Percentiles rank a stretch among this genome's conserved stretches.
Evolutionary conservation across 2,329 filamentous ascomycete genomes (phyloP).

Genomic region (Sphaerulina vaccinii): DNA sequence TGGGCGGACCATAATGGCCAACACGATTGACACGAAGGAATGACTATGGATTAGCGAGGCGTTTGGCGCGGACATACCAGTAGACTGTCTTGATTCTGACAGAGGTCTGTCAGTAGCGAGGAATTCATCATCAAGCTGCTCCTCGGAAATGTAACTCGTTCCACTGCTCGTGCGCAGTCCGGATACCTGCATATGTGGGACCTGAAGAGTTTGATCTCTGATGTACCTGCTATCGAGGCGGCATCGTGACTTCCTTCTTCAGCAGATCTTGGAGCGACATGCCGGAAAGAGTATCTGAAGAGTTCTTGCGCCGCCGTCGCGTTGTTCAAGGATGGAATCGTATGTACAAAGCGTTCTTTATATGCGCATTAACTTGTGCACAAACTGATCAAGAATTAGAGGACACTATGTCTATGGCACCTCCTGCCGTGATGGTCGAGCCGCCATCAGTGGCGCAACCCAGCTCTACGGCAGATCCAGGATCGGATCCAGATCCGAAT

Average conservation of each 20-base stretch:
- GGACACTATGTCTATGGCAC: too few relatives aligned
- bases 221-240: not conserved
- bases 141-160: too few relatives aligned
- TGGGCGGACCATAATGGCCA: not conserved
- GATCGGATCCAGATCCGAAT: not conserved
- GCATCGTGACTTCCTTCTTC: not conserved
- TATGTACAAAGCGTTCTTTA: not conserved
- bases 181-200: not conserved
- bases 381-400: too few relatives aligned
- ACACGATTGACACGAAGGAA: conserved; percentile 1
- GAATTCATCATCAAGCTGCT: too few relatives aligned
- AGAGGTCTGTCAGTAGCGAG: too few relatives aligned
- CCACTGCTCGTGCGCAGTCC: too few relatives aligned
- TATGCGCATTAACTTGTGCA: too few relatives aligned
- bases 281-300: not conserved
- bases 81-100: too few relatives aligned
- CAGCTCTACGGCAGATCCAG: not conserved
- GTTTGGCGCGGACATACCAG: conserved; percentile 13
- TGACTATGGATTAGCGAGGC: conserved; percentile 15
- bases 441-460: not conserved
- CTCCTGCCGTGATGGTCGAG: too few relatives aligned
- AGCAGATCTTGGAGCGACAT: not conserved
- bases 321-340: not conserved
- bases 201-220: not conserved
- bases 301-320: not conserved